A percentile compares a stretch with the other conserved stretches of the same genome.
phyloP scores from a whole-genome alignment of 1,284 basidiomycete species.

The Puccinia hordei region DNA sequence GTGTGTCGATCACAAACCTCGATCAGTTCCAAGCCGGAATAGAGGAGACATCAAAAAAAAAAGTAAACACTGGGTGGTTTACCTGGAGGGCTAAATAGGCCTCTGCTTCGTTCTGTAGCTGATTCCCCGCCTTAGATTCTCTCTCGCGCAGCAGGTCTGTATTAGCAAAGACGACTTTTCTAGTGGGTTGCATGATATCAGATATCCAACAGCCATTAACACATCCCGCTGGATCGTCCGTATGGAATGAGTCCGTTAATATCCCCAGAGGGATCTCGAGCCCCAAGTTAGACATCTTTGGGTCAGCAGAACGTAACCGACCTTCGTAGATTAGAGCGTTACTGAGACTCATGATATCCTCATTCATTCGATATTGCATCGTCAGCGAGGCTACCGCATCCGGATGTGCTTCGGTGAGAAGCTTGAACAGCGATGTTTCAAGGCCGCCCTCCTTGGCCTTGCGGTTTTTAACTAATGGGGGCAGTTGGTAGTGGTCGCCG shows the following conservation, averaged over 20 bases:
- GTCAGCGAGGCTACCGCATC: conserved; percentile 77
- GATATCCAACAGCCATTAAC: conserved; percentile 70
- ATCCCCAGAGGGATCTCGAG: conserved; percentile 64
- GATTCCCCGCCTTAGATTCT: conserved; percentile 79
- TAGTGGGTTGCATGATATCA: conserved; percentile 65
- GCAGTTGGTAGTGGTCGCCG: conserved; percentile 94
- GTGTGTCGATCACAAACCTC: not conserved
- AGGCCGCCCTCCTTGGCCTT: conserved; percentile 80
- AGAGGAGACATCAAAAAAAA: not conserved
- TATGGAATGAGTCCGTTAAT: not conserved
- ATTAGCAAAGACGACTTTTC: conserved; percentile 86
- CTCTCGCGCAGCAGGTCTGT: conserved; percentile 76
- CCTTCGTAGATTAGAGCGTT: conserved; percentile 85
- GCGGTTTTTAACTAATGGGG: conserved; percentile 74
- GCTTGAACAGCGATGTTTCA: conserved; percentile 84
- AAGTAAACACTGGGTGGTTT: not conserved
- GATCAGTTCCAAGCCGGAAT: not conserved
- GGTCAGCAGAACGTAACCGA: conserved; percentile 75
- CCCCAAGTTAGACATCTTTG: conserved; percentile 67
- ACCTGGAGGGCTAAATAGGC: conserved; percentile 63
- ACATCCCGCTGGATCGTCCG: not conserved
- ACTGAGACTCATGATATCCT: conserved; percentile 89
- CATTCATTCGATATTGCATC: conserved; percentile 94
- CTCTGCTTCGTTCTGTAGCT: conserved; percentile 85
- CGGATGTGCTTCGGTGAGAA: conserved; percentile 81